phyloP scores from a whole-genome alignment of 176 grass and related monocot species.

The Rhynchospora tenuis region DNA sequence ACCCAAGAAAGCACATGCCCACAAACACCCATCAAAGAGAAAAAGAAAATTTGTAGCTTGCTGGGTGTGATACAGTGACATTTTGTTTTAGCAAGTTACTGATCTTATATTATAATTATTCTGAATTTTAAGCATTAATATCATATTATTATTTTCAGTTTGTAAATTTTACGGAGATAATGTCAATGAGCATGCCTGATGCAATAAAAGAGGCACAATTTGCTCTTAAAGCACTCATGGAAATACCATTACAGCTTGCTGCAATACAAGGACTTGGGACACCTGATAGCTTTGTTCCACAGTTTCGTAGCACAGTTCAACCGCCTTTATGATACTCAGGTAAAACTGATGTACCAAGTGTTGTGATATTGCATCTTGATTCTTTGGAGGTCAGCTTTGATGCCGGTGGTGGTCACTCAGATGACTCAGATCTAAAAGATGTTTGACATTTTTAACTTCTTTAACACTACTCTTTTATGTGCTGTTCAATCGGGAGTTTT shows the following conservation, averaged over 20 bases:
- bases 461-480: background rate
- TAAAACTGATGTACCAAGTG: background rate
- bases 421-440: background rate
- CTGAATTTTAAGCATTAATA: background rate
- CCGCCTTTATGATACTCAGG: background rate
- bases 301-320: background rate
- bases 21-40: background rate
- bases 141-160: constrained; percentile 34
- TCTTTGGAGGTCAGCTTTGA: background rate
- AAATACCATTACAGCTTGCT: constrained; percentile 49
- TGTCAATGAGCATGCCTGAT: constrained; percentile 34
- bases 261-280: constrained; percentile 31
- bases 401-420: background rate
- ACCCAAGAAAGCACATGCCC: background rate
- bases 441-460: background rate
- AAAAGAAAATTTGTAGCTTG: background rate
- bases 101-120: background rate
- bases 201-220: constrained; percentile 41
- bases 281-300: background rate
- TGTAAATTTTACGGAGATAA: constrained; percentile 69
- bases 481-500: background rate
- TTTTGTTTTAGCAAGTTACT: background rate
- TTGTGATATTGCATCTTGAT: background rate
- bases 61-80: background rate
- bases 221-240: constrained; percentile 47